Conservation (phyloP, 768 basidiomycete species). For the Tylopilus intermedius region DNA sequence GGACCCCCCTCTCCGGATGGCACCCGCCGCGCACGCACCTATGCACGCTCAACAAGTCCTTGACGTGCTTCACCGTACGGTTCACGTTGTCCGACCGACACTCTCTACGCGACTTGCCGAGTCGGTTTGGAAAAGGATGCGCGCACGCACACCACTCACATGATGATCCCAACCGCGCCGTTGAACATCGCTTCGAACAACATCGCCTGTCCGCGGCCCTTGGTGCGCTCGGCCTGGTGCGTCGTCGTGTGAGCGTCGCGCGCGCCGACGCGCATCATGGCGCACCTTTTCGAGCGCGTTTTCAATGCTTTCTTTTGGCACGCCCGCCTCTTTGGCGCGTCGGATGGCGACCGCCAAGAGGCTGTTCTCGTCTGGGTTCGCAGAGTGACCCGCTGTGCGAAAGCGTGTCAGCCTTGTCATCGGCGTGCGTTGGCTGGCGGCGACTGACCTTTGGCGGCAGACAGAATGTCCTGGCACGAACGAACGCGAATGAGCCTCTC, state of each 20-base stretch:
- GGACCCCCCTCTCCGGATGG: too few species aligned
- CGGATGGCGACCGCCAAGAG: constrained; percentile 52
- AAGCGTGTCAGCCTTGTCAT: neutral
- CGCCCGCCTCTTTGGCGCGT: constrained; percentile 50
- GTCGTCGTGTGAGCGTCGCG: too few species aligned
- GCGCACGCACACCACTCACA: constrained; percentile 39
- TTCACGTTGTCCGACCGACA: constrained; percentile 62
- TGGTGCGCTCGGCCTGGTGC: constrained; percentile 44
- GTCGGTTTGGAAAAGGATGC: constrained; percentile 18
- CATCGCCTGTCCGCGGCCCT: constrained; percentile 44
- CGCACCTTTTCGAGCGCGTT: constrained; percentile 53
- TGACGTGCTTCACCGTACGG: constrained; percentile 54
- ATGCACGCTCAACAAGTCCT: constrained; percentile 45
- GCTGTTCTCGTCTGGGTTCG: constrained; percentile 50
- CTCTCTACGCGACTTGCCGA: constrained; percentile 36
- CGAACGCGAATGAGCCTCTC: neutral
- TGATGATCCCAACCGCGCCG: constrained; percentile 56
- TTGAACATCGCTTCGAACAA: constrained; percentile 59
- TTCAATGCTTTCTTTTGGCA: constrained; percentile 68
- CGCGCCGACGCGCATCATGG: too few species aligned
- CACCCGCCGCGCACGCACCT: constrained; percentile 33
- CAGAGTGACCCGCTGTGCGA: constrained; percentile 48
- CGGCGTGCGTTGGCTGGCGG: neutral
- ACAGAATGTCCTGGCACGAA: constrained; percentile 48
- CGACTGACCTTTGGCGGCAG: constrained; percentile 52